Base-by-base conservation (phyloP, 1,284 basidiomycete genomes). In the Irpex rosettiformis region DNA sequence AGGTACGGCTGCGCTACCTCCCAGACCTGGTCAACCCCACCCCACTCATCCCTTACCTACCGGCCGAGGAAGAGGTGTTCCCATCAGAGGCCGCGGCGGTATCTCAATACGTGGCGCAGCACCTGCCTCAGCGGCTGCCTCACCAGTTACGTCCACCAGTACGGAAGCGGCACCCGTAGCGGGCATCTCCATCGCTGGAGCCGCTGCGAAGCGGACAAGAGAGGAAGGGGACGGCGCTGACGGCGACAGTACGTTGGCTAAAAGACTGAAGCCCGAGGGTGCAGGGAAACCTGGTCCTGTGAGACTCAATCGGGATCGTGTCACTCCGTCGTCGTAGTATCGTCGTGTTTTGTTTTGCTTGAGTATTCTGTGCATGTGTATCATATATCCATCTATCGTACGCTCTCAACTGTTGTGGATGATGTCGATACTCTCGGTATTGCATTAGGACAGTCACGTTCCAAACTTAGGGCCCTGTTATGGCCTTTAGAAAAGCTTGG, bases 111-210 rank as follows among this genome's bases (percentile, higher is more conserved):
- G 77, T 37, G 79, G 79, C 18, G 74, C 55, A 21, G 68, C 61
- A 7, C 71, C 62, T 11, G 60, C 56, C 2, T 58, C 70, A 2
- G 13, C 57, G 7, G 40, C 57, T 40, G 22, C 10, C 8, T 21
- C 43, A 18, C 48, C 48, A 59, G 64, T 18, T 62, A 58, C 10
- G 59, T 72, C n/a, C 16, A 22, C 43, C 5, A 45, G 21, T 24
- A 65, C n/a, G 18, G 64, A 1, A 7, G 48, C 48, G 21, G 65
- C 67, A 3, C 73, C 71, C 10, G n/a, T n/a, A 37, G 33, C 33
- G 1, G 79, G 80, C 3, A 75, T 88, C 40, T 80, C 81, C 4
- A 89, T 89, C 54, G 80, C 84, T 65, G 88, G 88, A 18, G 87
- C 86, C 10, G 85, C 86, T 11, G 74, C 67, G 21, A 91, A 91